Evolutionary conservation across 306 rosid species (phyloP).

Genomic region (Aeschynomene evenia): DNA sequence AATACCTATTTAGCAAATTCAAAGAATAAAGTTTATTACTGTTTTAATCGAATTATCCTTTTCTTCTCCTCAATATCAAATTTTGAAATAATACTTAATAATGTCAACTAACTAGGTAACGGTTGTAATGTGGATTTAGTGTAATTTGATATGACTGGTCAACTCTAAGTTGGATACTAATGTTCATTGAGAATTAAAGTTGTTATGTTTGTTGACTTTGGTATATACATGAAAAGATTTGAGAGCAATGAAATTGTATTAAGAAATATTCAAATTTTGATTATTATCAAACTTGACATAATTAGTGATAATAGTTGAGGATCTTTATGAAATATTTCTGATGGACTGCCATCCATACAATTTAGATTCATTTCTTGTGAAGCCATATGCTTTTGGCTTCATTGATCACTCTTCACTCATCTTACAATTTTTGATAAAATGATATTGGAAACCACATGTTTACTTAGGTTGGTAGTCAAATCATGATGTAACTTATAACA

Average conservation of each 20-base stretch:
- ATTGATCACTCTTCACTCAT: constrained; percentile 21
- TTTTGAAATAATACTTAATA: constrained; percentile 22
- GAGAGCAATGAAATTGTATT: not conserved
- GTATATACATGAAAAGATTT: constrained; percentile 29
- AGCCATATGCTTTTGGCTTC: constrained; percentile 26
- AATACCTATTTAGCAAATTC: constrained; percentile 22
- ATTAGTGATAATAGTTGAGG: constrained; percentile 1
- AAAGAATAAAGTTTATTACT: constrained; percentile 13
- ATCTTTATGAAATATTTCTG: constrained; percentile 2
- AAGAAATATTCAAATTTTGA: constrained; percentile 14
- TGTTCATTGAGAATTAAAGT: constrained; percentile 9
- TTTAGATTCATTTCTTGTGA: constrained; percentile 16
- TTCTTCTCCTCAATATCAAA: constrained; percentile 17
- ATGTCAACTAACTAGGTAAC: constrained; percentile 17
- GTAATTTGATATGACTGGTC: constrained; percentile 14
- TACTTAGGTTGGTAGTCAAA: constrained; percentile 16
- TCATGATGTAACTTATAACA: constrained; percentile 4
- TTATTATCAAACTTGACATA: not conserved
- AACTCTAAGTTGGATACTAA: constrained; percentile 12
- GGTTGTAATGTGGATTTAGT: constrained; percentile 6
- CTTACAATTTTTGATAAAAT: constrained; percentile 12
- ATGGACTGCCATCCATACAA: not conserved
- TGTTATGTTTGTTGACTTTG: constrained; percentile 23
- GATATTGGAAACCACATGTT: constrained; percentile 14
- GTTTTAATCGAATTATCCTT: constrained; percentile 14